Conservation (phyloP, 2,329 filamentous ascomycete species). For the Sarocladium oryzae region DNA sequence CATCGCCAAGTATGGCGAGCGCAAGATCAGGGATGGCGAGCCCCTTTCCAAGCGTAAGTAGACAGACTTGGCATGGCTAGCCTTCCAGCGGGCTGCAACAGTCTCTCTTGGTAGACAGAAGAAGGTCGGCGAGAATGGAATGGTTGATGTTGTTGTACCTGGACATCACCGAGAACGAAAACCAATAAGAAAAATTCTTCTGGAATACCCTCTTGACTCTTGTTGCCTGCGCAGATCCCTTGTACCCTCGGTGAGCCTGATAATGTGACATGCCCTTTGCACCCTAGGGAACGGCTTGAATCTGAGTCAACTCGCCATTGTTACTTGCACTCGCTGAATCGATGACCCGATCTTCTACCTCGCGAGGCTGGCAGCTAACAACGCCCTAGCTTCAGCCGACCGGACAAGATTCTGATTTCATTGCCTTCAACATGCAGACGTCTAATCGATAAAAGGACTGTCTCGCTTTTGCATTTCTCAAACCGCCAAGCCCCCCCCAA, state of each 20-base stretch:
- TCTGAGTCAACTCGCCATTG: too few species aligned
- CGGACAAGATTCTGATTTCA: too few species aligned
- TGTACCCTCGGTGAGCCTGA: too few species aligned
- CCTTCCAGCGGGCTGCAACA: not conserved
- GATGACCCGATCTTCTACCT: too few species aligned
- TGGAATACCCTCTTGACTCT: not conserved
- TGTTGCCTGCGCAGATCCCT: not conserved
- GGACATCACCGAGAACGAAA: not conserved
- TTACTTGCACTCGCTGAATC: too few species aligned
- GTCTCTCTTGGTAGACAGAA: not conserved
- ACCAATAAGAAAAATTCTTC: not conserved
- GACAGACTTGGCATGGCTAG: not conserved
- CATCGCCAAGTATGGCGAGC: slow-evolving; percentile 41
- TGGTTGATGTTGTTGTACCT: not conserved
- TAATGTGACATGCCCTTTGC: too few species aligned
- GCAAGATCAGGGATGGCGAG: slow-evolving; percentile 28
- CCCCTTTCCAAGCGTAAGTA: slow-evolving; percentile 23
- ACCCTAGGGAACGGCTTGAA: too few species aligned
- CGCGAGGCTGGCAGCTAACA: too few species aligned
- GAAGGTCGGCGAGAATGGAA: not conserved
- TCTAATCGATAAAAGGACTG: not conserved
- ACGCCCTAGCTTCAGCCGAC: too few species aligned
- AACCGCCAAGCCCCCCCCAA: not conserved
- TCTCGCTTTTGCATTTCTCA: not conserved
- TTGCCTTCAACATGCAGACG: not conserved